Base-by-base conservation (phyloP, 768 basidiomycete genomes). In the Basidioascus undulatus region DNA sequence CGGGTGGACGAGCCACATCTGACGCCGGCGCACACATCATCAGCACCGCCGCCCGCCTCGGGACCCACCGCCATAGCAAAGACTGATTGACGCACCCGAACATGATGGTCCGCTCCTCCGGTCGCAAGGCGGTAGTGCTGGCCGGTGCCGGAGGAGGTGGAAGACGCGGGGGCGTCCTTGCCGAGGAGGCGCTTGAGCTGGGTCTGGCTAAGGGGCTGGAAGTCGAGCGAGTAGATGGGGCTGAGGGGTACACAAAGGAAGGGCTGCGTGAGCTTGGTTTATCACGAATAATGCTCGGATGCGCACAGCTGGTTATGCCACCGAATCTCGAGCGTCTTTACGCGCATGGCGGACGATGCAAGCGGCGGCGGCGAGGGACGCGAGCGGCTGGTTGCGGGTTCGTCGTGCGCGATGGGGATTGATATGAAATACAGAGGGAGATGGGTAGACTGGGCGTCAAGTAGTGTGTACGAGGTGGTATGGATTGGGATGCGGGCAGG, bases 211-310 rank as follows among this genome's bases (percentile, higher is more conserved):
- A 74, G 55, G 16, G 82, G 76, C 55, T 96, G 92, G 55, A 92
- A 92, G 65, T 98, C 92, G 58, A 81, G 83, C 13, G 84, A 81
- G 33, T 83, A 87, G 59, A 98, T 87, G 34, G 84, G 84, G 54
- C 82, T 82, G 20, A 6, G 10, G 30, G 12, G 7, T 21, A 25
- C 11, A 19, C 3, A 1, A 19, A 21, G 18, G 37, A 35, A 4
- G 21, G 4, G 27, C 19, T 6, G 37, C 4, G n/a, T 21, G 11
- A 25, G 36, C 30, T n/a, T 16, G 11, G 16, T 6, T 6, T 6
- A 12, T 18, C 25, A 21, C n/a, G 16, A 20, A 16, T 23, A 23
- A 6, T 8, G 23, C n/a, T 13, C 10, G 21, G 8, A 24, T 18
- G 15, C 15, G 7, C 10, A 30, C 1, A 13, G 15, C 10, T 13